Conservation (phyloP, 2,329 filamentous ascomycete species). For the Beauveria scarabaeidicola region DNA sequence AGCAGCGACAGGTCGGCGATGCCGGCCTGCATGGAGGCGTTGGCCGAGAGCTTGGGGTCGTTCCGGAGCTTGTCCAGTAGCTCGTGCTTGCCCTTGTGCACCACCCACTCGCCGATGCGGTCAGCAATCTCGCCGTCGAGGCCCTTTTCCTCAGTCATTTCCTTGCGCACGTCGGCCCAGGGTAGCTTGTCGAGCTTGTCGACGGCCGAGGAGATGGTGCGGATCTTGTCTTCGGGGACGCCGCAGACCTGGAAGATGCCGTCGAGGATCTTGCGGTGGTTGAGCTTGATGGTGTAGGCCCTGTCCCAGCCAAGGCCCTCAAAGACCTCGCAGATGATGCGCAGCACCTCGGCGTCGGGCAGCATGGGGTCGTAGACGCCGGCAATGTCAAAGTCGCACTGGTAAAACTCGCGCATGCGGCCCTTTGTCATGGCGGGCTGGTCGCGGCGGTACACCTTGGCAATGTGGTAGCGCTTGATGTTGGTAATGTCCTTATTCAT, state of each 20-base stretch:
- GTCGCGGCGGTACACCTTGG: conserved; percentile 60
- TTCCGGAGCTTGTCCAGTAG: conserved; percentile 61
- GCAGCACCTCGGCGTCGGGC: conserved; percentile 81
- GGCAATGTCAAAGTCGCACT: conserved; percentile 95
- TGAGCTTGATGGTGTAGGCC: conserved; percentile 65
- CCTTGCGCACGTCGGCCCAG: conserved; percentile 81
- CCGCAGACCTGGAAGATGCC: conserved; percentile 80
- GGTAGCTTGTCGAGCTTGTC: conserved; percentile 93
- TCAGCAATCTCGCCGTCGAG: conserved; percentile 70
- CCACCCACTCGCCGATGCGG: conserved; percentile 78
- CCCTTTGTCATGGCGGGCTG: conserved; percentile 70
- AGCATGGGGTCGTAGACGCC: conserved; percentile 84
- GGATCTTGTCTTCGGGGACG: conserved; percentile 76
- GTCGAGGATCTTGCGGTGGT: conserved; percentile 81
- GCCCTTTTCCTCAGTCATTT: conserved; percentile 91
- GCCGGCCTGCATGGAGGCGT: conserved; percentile 69
- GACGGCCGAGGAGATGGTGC: conserved; percentile 83
- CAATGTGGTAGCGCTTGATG: conserved; percentile 93
- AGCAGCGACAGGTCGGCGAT: conserved; percentile 73
- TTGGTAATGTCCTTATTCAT: conserved; percentile 77
- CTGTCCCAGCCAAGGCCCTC: conserved; percentile 67
- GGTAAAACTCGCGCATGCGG: conserved; percentile 92
- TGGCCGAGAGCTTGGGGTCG: conserved; percentile 60
- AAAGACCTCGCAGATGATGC: conserved; percentile 80
- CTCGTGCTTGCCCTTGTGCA: conserved; percentile 65